These are phyloP conservation scores for Tricholoma sp. DNA, from an alignment of 768 basidiomycete genomes.

Conservation along the genomic window DNA sequence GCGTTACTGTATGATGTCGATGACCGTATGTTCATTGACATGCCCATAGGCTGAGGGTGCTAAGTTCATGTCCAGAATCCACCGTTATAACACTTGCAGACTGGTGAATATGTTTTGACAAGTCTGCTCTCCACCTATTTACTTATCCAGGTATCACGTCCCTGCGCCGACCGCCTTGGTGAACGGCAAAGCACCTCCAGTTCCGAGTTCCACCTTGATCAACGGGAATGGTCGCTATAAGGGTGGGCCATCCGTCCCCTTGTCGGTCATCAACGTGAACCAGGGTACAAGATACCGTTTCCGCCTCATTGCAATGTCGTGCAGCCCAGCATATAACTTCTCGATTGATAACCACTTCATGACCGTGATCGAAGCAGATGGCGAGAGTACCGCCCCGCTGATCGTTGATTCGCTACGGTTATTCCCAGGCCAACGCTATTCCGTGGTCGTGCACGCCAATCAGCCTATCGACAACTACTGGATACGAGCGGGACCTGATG, in stretches of 20 bases:
- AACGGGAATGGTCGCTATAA: conserved; percentile 37
- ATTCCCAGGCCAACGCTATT: conserved; percentile 29
- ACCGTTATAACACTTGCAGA: conserved; percentile 39
- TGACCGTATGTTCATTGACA: neutral
- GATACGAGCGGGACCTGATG: conserved; percentile 30
- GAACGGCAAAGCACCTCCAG: neutral
- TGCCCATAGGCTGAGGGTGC: neutral
- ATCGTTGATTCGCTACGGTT: conserved; percentile 40
- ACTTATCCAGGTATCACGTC: neutral
- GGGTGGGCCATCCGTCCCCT: conserved; percentile 17
- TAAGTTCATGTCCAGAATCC: conserved; percentile 12
- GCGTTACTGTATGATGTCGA: conserved; percentile 21
- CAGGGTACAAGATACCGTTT: conserved; percentile 31
- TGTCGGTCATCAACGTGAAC: conserved; percentile 32
- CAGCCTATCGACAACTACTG: conserved; percentile 49
- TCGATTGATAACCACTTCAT: conserved; percentile 40
- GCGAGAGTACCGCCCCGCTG: conserved; percentile 34
- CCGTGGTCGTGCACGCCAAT: conserved; percentile 36
- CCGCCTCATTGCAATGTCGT: conserved; percentile 31
- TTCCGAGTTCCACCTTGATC: conserved; percentile 20
- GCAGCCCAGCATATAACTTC: conserved; percentile 34
- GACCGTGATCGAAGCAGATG: conserved; percentile 51
- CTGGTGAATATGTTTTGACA: conserved; percentile 21
- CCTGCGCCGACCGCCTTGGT: neutral
- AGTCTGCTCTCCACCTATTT: neutral